phyloP scores from a whole-genome alignment of 805 yeast genomes.

The Pichia pseudocactophila region DNA sequence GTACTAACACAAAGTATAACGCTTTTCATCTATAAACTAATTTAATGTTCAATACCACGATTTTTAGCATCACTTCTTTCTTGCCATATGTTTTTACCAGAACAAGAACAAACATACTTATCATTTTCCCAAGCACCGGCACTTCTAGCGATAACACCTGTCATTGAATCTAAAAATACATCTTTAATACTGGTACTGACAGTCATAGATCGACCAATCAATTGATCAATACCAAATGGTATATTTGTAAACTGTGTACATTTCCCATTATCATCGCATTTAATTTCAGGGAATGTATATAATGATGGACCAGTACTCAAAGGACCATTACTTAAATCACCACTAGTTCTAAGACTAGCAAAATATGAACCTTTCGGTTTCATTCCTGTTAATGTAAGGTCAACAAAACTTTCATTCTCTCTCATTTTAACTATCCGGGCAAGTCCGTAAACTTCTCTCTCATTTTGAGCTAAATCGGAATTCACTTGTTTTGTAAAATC shows the following conservation, averaged over 20 bases:
- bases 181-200: slow-evolving; percentile 34
- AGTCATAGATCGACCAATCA: slow-evolving; percentile 64
- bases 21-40: background rate
- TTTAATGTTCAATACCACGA: slow-evolving; percentile 38
- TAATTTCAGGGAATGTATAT: slow-evolving; percentile 35
- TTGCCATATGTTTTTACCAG: slow-evolving; percentile 95
- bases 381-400: slow-evolving; percentile 70
- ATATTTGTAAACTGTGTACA: slow-evolving; percentile 40
- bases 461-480: slow-evolving; percentile 25
- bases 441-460: slow-evolving; percentile 70
- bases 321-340: slow-evolving; percentile 72
- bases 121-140: slow-evolving; percentile 98
- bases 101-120: slow-evolving; percentile 86
- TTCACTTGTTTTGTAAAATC: slow-evolving; percentile 38
- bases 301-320: slow-evolving; percentile 50
- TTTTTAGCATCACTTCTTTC: slow-evolving; percentile 71
- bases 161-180: slow-evolving; percentile 39
- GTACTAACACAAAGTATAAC: background rate
- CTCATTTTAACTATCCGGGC: slow-evolving; percentile 73
- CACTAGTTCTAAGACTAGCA: slow-evolving; percentile 60
- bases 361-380: slow-evolving; percentile 49
- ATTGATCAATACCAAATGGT: slow-evolving; percentile 41
- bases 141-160: slow-evolving; percentile 89
- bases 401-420: slow-evolving; percentile 49
- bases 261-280: slow-evolving; percentile 24